phyloP scores from a whole-genome alignment of 1,284 basidiomycete genomes.

The Sparassis latifolia region DNA sequence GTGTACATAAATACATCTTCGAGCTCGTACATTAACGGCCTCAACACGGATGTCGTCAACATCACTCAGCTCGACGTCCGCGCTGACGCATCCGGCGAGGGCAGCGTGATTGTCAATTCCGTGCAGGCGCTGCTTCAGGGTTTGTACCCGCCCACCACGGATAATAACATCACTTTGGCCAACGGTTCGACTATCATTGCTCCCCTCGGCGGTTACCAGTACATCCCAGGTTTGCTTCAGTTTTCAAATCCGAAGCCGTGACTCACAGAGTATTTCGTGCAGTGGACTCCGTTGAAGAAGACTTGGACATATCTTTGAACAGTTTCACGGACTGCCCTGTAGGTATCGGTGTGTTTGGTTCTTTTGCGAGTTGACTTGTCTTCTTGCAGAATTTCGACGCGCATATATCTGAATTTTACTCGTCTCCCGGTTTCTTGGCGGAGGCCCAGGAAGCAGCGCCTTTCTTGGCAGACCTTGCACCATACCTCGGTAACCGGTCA shows the following conservation, averaged over 20 bases:
- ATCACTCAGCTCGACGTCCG: slow-evolving; percentile 31
- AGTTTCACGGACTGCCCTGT: slow-evolving; percentile 42
- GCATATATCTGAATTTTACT: slow-evolving; percentile 25
- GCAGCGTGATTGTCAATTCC: slow-evolving; percentile 44
- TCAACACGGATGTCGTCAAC: slow-evolving; percentile 28
- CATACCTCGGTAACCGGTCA: slow-evolving; percentile 35
- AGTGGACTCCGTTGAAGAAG: slow-evolving; percentile 40
- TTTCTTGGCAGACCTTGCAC: slow-evolving; percentile 35
- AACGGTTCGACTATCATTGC: slow-evolving; percentile 41
- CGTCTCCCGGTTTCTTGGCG: slow-evolving; percentile 30
- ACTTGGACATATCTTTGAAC: slow-evolving; percentile 35
- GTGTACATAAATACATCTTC: slow-evolving; percentile 34
- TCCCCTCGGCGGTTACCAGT: slow-evolving; percentile 52
- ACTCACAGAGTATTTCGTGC: background rate
- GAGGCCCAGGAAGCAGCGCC: slow-evolving; percentile 26
- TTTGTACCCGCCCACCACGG: slow-evolving; percentile 34
- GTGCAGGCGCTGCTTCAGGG: slow-evolving; percentile 42
- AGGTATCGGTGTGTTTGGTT: slow-evolving; percentile 8
- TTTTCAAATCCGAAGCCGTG: too few relatives aligned
- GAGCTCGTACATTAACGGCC: slow-evolving; percentile 28
- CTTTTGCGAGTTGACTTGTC: background rate
- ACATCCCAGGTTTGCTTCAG: slow-evolving; percentile 49
- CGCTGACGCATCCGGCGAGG: slow-evolving; percentile 45
- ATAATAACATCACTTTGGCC: slow-evolving; percentile 33
- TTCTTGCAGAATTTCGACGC: slow-evolving; percentile 23